Conservation (phyloP, 192 early-diverging fungal genomes). For the Coemansia sp. region DNA sequence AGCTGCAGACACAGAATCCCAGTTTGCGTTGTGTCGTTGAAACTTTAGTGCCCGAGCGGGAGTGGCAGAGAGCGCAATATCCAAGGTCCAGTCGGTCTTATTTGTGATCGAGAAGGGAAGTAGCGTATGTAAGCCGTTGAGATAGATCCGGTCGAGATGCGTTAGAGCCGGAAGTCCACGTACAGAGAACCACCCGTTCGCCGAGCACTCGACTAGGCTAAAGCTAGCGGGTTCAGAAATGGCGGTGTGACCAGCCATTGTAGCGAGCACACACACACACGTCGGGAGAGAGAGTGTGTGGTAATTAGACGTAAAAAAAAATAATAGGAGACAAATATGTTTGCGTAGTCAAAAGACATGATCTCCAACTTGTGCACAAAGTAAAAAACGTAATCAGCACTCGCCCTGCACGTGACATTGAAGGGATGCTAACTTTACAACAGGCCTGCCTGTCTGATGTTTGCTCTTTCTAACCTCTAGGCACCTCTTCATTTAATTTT, state of each 20-base stretch:
- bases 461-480: background rate
- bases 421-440: background rate
- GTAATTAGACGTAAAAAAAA: background rate
- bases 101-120: slow-evolving; percentile 51
- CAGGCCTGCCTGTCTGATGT: background rate
- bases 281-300: background rate
- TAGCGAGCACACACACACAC: background rate
- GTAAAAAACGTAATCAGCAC: background rate
- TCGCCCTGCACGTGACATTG: no score
- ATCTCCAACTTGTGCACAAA: background rate
- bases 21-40: slow-evolving; percentile 49
- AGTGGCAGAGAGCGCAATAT: slow-evolving; percentile 13
- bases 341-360: background rate
- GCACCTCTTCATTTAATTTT: background rate
- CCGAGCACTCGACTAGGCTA: slow-evolving; percentile 16
- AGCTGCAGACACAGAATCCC: slow-evolving; percentile 26
- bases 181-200: slow-evolving; percentile 30
- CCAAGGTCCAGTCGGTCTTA: slow-evolving; percentile 12
- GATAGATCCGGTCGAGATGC: slow-evolving; percentile 44
- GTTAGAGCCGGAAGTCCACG: slow-evolving; percentile 34
- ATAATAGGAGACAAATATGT: background rate
- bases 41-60: slow-evolving; percentile 22
- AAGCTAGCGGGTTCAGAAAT: slow-evolving; percentile 21
- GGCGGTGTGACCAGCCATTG: background rate
- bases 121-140: slow-evolving; percentile 46